Evolutionary conservation across 176 grass and related monocot species (phyloP), one percentile per base, ranked within the genome.

Genomic region (Coix lacrymajobi): DNA sequence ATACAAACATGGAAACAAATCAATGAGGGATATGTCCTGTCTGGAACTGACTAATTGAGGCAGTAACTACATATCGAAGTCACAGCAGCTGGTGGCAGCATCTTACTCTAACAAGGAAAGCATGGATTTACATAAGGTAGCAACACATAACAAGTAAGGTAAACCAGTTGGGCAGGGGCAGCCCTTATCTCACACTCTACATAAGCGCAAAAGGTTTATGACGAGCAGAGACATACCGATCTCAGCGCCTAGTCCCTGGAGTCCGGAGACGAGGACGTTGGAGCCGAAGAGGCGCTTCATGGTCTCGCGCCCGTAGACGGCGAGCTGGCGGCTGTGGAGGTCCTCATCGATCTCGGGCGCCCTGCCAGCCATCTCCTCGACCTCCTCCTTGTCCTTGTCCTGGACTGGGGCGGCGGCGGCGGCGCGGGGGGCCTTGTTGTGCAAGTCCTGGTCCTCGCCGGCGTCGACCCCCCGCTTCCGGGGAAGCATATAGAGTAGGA

Each of bases 261-360:
- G 88, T 1, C 94, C 94, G 0, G 94, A 97, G 75, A 97, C 87
- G 45, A 97, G 94, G 52, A 97, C 83, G 66, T 97, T 94, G 62
- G 94, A 97, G 25, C 60, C 94, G 17, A 97, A 97, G 49, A 97
- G 94, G 7, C 94, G 89, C 87, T 87, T 88, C 94, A 97, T 97
- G 51, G 94, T 97, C 71, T 94, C 91, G 81, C 94, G 84, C 2
- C 94, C 94, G 9, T 97, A 97, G 70, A 94, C 94, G 14, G 94
- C 94, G 33, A 94, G 89, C 77, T 97, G 94, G 76, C 94, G 85
- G 19, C 94, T 97, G 83, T 97, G 94, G 31, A 97, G 90, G 74
- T 97, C 89, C 78, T 97, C 94, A 32, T 97, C 94, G 80, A 97
- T 97, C 87, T 97, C 94, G 11, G 82, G 52, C 19, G 48, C 83